Base-by-base conservation (phyloP, 2,329 filamentous ascomycete genomes). In the Epichloe elymi region DNA sequence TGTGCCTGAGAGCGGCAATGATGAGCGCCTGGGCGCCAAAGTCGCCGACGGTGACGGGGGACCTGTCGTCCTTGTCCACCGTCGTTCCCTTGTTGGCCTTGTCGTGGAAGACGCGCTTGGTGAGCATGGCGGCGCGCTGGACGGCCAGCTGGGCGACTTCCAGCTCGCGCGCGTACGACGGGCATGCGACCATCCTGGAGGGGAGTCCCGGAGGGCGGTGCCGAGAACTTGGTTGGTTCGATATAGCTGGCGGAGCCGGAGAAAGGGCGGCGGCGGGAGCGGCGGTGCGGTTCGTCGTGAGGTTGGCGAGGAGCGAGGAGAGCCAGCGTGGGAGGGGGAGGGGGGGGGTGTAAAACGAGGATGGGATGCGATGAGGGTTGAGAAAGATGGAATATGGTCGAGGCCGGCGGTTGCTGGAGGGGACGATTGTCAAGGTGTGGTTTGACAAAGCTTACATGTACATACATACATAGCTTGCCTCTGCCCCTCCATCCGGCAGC, bases 1-100 rank as follows among this genome's bases (percentile, higher is more conserved):
- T 88, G 69, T 87, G 80, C 69, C 84, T 83, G 59, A 98, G 83
- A 30, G 91, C 91, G 52, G 83, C 78, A 63, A 97, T 95, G 69
- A 98, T 95, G 58, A 98, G 80, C 35, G 93, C 90, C 73, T 98
- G 93, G 38, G 93, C 94, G 63, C 93, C 93, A 67, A 95, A 97
- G 72, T 98, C 93, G 66, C 91, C 93, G 61, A 97, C 93, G 17
- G 93, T 98, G 61, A 98, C 93, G 57, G 93, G 93, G 10, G 90
- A 95, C 65, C 88, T 88, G 75, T 98, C 93, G 68, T 88, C 85
- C 74, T 98, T 98, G 61, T 69, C 66, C 48, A 95, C 77, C 44
- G 93, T 96, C 44, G 93, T 96, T 60, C 91, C 91, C 73, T 97
- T 97, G 61, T 97, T 97, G 61, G 88, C 85, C 70, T 91, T 93